Percentiles rank a stretch among this genome's conserved stretches.
These are phyloP conservation scores for Agaricales sp. DNA, from an alignment of 1,284 basidiomycete species.

Conservation along the genomic window DNA sequence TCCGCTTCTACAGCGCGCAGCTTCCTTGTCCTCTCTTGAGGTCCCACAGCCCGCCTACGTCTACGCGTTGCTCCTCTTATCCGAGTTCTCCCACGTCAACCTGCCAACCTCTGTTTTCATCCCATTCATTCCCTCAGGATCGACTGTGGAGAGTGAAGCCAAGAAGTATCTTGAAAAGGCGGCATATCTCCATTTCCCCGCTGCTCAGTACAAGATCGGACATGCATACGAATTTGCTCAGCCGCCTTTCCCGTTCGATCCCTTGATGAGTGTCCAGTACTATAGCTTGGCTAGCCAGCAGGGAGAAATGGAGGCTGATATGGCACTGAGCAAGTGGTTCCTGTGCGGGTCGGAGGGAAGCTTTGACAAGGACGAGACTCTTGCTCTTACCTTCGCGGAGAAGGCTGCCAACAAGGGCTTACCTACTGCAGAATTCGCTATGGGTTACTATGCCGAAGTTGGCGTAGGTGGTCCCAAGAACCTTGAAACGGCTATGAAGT, in stretches of 20 bases:
- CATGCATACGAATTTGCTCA: constrained; percentile 89
- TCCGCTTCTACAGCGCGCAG: constrained; percentile 68
- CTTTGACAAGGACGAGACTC: constrained; percentile 84
- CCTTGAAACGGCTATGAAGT: constrained; percentile 50
- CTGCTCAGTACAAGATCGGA: constrained; percentile 91
- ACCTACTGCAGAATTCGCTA: constrained; percentile 84
- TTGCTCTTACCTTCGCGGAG: constrained; percentile 87
- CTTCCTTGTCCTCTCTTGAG: constrained; percentile 63
- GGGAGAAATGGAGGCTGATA: constrained; percentile 87
- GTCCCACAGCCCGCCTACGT: constrained; percentile 84
- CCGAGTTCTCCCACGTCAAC: constrained; percentile 59
- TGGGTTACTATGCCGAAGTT: constrained; percentile 89
- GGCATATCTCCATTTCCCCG: constrained; percentile 78
- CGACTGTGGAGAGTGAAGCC: constrained; percentile 35
- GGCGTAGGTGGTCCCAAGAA: constrained; percentile 65
- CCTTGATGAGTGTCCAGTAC: constrained; percentile 86
- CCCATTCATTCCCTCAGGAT: constrained; percentile 36
- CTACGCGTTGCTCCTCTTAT: constrained; percentile 74
- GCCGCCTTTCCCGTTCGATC: constrained; percentile 81
- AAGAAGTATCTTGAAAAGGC: constrained; percentile 64
- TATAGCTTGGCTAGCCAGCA: constrained; percentile 81
- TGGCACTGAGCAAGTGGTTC: constrained; percentile 96
- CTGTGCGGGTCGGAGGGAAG: constrained; percentile 73
- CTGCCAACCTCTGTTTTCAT: constrained; percentile 43
- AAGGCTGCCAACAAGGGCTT: constrained; percentile 80